Evolutionary conservation across 2,329 filamentous ascomycete species (phyloP).

Genomic region (Talaromyces marneffei): DNA sequence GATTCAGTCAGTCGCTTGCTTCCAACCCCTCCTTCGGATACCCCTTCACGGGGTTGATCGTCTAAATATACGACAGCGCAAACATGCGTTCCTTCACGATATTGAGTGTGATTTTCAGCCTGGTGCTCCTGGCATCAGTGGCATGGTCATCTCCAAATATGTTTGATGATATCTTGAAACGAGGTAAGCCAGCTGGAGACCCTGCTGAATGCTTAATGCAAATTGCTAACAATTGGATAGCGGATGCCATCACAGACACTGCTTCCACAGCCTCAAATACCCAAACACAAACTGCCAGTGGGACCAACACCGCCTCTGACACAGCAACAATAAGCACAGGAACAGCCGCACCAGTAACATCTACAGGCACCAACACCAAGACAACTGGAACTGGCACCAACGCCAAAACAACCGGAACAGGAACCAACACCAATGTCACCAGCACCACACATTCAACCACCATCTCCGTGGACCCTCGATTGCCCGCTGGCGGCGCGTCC

Average conservation of each 20-base stretch:
- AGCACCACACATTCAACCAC: conserved; percentile 24
- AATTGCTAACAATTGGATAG: background rate
- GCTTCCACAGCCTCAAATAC: conserved; percentile 12
- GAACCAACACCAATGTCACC: background rate
- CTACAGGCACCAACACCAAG: conserved; percentile 17
- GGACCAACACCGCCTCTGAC: background rate
- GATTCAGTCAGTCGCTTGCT: background rate
- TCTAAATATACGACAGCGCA: conserved; percentile 6
- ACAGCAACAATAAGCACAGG: conserved; percentile 15
- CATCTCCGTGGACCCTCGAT: conserved; percentile 47
- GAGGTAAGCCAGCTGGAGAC: background rate
- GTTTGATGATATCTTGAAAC: conserved; percentile 17
- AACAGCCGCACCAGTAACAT: too few relatives aligned
- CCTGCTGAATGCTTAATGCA: background rate
- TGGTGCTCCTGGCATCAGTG: conserved; percentile 29
- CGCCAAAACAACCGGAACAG: background rate
- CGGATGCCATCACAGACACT: conserved; percentile 13
- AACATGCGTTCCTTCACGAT: conserved; percentile 30
- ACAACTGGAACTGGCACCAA: background rate
- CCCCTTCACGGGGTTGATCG: conserved; percentile 11
- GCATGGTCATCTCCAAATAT: conserved; percentile 25
- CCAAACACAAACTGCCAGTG: background rate
- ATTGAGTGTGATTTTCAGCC: conserved; percentile 28
- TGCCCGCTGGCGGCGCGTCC: conserved; percentile 54
- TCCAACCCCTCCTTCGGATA: background rate